These are phyloP conservation scores for Pseudopyricularia cyperi DNA, from an alignment of 2,329 filamentous ascomycete species.

Conservation along the genomic window DNA sequence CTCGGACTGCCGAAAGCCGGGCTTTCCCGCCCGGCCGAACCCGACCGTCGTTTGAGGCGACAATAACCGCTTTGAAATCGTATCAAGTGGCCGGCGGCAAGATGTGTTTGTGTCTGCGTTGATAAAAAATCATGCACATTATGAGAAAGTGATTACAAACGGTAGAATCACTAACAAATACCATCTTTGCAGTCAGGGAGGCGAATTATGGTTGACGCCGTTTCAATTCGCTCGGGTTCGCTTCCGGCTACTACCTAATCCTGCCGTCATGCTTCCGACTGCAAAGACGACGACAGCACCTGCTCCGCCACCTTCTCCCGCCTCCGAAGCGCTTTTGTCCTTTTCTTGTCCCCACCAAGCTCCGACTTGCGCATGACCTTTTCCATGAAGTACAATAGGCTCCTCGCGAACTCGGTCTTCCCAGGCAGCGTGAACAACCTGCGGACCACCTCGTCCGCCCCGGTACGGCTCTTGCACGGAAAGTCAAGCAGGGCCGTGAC, in stretches of 20 bases:
- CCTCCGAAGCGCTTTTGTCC: constrained; percentile 32
- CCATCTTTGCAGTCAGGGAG: no score
- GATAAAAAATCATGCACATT: no score
- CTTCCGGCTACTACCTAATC: not conserved
- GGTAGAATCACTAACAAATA: no score
- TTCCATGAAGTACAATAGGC: constrained; percentile 67
- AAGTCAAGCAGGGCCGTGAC: constrained; percentile 53
- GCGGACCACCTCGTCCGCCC: constrained; percentile 26
- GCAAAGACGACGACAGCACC: constrained; percentile 12
- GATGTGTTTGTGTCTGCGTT: no score
- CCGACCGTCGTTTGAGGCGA: not conserved
- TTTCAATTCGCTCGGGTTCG: not conserved
- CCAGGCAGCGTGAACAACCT: constrained; percentile 54
- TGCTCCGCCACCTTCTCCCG: constrained; percentile 29
- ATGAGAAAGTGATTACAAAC: no score
- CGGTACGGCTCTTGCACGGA: not conserved
- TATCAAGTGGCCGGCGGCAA: no score
- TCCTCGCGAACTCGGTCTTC: constrained; percentile 53
- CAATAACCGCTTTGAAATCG: not conserved
- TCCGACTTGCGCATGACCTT: constrained; percentile 59
- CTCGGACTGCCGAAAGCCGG: not conserved
- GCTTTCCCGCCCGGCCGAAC: not conserved
- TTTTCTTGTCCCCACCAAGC: constrained; percentile 33
- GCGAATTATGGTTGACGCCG: not conserved
- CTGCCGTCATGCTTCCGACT: not conserved